Evolutionary conservation across 2,329 filamentous ascomycete genomes (phyloP), one percentile per base, ranked within the genome.

Genomic region (Capronia americana): DNA sequence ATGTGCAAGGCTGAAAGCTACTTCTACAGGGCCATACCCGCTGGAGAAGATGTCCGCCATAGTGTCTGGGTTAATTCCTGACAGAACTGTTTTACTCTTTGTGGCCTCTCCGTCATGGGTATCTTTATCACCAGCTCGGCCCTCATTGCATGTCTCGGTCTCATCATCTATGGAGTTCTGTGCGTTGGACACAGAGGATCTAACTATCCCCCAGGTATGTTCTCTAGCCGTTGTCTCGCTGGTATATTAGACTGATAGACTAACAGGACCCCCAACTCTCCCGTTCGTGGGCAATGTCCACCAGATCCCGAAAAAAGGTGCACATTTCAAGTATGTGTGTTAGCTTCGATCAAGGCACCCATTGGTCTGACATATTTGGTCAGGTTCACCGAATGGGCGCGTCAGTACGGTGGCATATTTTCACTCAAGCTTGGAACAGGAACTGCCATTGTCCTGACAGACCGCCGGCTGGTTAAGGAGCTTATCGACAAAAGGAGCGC

Each of bases 311-410:
- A 44, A 24, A 4, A 57, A 20, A 28, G 55, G 55, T 7, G 55
- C 55, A 41, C 55, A 57, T 26, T 57, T 57, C 55, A 57, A 57
- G 61, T 57, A 53, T 3, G 26, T 7, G n/a, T n/a, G 2, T 28
- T 12, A 10, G 26, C 30, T 57, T 7, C 54, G 14, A 4, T 4
- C 10, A 34, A 34, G 30, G n/a, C 3, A 1, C 14, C 7, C 44
- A 48, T 24, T 8, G 5, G 12, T 41, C 54, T 34, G 3, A 32
- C 30, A 14, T n/a, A n/a, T 20, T 1, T 23, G 17, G 14, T 14
- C 72, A 82, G 77, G 69, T 80, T 82, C 69, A 78, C 77, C 14
- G 73, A 82, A 75, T 82, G 80, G 79, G 77, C 81, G 0, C 73
- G 76, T 10, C 60, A 73, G 20, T 83, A 82, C 63, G 81, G 81